A percentile compares a stretch with the other conserved stretches of the same genome.
phyloP scores from a whole-genome alignment of 2,329 filamentous ascomycete species.

The Lecanicillium sp. region DNA sequence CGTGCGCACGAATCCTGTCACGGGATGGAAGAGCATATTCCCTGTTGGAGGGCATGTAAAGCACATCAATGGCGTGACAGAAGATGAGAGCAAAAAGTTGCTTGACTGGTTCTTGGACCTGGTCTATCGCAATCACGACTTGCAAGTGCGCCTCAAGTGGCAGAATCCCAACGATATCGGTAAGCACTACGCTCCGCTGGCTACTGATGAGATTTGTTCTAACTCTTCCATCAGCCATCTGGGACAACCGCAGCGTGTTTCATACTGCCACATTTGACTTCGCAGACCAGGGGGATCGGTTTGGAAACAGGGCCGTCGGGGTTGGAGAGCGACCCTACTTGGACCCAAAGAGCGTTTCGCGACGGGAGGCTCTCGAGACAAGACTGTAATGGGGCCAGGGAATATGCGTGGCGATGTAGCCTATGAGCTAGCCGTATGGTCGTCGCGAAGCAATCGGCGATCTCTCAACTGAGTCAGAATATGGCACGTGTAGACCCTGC shows the following conservation, averaged over 20 bases:
- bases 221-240: conserved; percentile 34
- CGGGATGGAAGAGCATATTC: conserved; percentile 49
- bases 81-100: conserved; percentile 39
- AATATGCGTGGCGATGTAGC: too few relatives aligned
- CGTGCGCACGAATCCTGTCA: conserved; percentile 49
- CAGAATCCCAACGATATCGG: conserved; percentile 34
- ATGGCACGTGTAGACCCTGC: too few relatives aligned
- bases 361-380: conserved; percentile 4
- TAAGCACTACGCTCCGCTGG: conserved; percentile 10
- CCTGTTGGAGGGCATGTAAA: conserved; percentile 42
- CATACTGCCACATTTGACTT: conserved; percentile 48
- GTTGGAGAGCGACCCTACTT: conserved; percentile 47
- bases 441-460: too few relatives aligned
- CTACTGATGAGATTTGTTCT: too few relatives aligned
- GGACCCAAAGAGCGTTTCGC: conserved; percentile 32
- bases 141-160: conserved; percentile 43
- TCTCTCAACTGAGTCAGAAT: too few relatives aligned
- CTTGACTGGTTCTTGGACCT: conserved; percentile 44
- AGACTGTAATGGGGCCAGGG: too few relatives aligned
- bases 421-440: too few relatives aligned
- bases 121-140: conserved; percentile 46
- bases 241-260: conserved; percentile 49
- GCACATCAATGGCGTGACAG: conserved; percentile 41
- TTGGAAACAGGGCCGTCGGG: conserved; percentile 42
- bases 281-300: conserved; percentile 36